Evolutionary conservation across 2,329 filamentous ascomycete genomes (phyloP), one percentile per base, ranked within the genome.

Genomic region (Talaromyces sp.): DNA sequence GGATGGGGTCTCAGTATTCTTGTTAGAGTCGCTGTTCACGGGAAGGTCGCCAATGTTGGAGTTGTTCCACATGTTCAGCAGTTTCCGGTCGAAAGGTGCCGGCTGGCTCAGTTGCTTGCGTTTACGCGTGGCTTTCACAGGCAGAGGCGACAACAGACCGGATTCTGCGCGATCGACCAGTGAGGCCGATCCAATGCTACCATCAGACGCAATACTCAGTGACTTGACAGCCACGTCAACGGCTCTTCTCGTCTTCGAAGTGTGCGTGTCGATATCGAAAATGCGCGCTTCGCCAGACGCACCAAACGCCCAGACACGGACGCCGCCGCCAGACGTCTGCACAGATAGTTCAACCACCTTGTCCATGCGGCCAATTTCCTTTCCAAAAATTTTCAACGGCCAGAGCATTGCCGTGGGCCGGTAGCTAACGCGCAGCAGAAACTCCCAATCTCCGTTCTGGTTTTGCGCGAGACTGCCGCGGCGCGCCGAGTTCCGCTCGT

Each of bases 241-340:
- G 8, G 53, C 26, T 8, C 26, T 27, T 14, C 63, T 63, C 7
- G 63, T 56, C 10, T 54, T 38, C 2, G 68, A 67, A 0, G 68
- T 67, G 52, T 65, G 65, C 0, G 69, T 74, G 60, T 77, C 75
- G 5, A 84, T 68, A 57, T 80, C 77, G 74, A 81, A 83, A 7
- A 78, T 74, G 6, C 70, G 75, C 3, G 79, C 80, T 61, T 75
- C 69, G 0, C 80, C 79, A 38, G 75, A 67, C 1, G 72, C 70
- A 17, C 74, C 71, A 64, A 85, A 83, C 0, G 79, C 81, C 80
- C 82, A 85, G n/a, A 85, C 71, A 0, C 76, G 73, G 31, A 84
- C 73, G 21, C 78, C 74, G 0, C 73, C 74, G 54, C 67, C 31
- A 66, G 75, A 55, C 64, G 74, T 63, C 74, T 81, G 67, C 14